A percentile compares a stretch with the other conserved stretches of the same genome.
phyloP scores from a whole-genome alignment of 2,329 filamentous ascomycete species.

The Fusarium zealandicum region DNA sequence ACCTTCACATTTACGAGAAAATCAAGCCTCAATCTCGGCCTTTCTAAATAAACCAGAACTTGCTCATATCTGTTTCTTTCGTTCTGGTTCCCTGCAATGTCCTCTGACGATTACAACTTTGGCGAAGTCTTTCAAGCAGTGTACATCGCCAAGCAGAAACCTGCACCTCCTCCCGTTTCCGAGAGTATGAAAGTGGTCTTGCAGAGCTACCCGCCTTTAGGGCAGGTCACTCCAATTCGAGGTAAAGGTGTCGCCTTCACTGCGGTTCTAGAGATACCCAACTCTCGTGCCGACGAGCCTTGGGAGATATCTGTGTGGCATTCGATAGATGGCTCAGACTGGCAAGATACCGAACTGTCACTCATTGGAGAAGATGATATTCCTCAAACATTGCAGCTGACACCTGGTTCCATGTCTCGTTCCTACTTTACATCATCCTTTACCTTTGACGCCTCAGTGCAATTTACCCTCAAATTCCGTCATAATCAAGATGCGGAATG shows the following conservation, averaged over 20 bases:
- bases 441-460: conserved; percentile 55
- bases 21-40: neutral
- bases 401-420: conserved; percentile 37
- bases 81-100: conserved; percentile 34
- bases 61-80: conserved; percentile 12
- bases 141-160: conserved; percentile 50
- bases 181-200: conserved; percentile 50
- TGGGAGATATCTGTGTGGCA: conserved; percentile 84
- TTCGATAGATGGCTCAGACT: conserved; percentile 60
- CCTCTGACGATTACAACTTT: conserved; percentile 45
- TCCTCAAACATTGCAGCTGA: conserved; percentile 61
- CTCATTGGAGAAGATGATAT: conserved; percentile 33
- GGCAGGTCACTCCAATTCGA: conserved; percentile 71
- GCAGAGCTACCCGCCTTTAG: conserved; percentile 73
- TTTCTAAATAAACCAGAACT: conserved; percentile 19
- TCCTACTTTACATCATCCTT: conserved; percentile 65
- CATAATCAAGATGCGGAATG: conserved; percentile 60
- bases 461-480: conserved; percentile 77
- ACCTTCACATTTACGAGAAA: neutral
- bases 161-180: conserved; percentile 36
- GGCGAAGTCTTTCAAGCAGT: conserved; percentile 48
- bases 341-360: conserved; percentile 60
- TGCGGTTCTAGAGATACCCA: conserved; percentile 72
- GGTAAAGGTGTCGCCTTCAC: conserved; percentile 64
- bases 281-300: conserved; percentile 57